Evolutionary conservation across 495 filamentous ascomycete genomes (phyloP), one percentile per base, ranked within the genome.

Genomic region (Aspergillus heteromorphus): DNA sequence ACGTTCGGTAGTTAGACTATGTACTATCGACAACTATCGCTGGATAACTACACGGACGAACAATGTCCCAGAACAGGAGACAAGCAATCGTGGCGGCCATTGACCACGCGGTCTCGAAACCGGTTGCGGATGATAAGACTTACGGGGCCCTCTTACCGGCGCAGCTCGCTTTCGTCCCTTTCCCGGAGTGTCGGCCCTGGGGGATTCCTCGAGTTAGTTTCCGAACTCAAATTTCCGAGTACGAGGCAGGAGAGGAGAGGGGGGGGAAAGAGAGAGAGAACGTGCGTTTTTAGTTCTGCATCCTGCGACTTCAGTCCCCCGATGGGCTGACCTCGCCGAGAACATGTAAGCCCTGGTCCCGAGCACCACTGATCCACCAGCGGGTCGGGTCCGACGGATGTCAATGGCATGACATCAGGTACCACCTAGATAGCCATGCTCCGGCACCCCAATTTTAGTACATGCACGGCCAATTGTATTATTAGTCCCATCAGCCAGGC

Each of bases 1-100:
- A 66, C 19, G 60, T 68, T 57, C 49, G 53, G 34, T 64, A 45
- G 30, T 14, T 14, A 36, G 47, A 6, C 27, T 4, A 2, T 10
- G 21, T 16, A 29, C 21, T n/a, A 6, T 21, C 14, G 23, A 27
- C 21, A n/a, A 3, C 7, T 30, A 23, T 17, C 23, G 9, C 43
- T 30, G 11, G 4, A 47, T 45, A 8, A 27, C 20, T 6, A 6
- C 25, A 10, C 23, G 20, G 25, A 27, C 19, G 20, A 23, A 21
- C 14, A 45, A n/a, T 38, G 34, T n/a, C 42, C 11, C 6, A 16
- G 9, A 47, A 30, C 14, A 13, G 27, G 10, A 29, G 16, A 23
- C 43, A 27, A 38, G 11, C n/a, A n/a, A n/a, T n/a, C n/a, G n/a
- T n/a, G n/a, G n/a, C n/a, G n/a, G n/a, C n/a, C n/a, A n/a, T n/a